Evolutionary conservation across 495 filamentous ascomycete species (phyloP).

Genomic region (Podospora pseudopauciseta): DNA sequence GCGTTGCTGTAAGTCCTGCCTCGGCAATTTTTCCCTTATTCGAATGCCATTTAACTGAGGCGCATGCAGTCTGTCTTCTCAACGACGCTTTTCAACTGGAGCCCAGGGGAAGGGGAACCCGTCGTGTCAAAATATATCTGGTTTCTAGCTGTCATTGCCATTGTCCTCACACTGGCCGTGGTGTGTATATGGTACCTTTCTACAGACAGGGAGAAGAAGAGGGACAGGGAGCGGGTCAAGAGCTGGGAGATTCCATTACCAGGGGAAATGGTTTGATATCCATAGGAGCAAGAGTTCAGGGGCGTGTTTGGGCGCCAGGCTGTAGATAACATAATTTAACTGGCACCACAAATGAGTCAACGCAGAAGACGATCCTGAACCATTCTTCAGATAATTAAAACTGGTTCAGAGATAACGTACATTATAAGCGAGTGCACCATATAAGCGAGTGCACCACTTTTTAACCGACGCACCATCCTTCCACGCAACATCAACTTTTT

Average conservation of each 20-base stretch:
- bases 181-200: conserved; percentile 12
- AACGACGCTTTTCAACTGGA: conserved; percentile 13
- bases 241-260: not conserved
- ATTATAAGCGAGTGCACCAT: no score
- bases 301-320: no score
- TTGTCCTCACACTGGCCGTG: not conserved
- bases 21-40: not conserved
- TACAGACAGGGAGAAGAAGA: conserved; percentile 9
- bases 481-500: no score
- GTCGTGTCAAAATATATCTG: conserved; percentile 16
- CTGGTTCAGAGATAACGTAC: no score
- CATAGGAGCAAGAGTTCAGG: no score
- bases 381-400: no score
- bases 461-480: no score
- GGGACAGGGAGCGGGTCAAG: not conserved
- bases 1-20: conserved; percentile 15
- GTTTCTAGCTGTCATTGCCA: conserved; percentile 11
- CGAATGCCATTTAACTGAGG: not conserved
- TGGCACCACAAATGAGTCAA: no score
- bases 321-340: no score
- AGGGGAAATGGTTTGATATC: conserved; percentile 1
- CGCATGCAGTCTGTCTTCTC: conserved; percentile 15
- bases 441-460: no score
- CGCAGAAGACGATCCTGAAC: no score
- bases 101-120: conserved; percentile 9